phyloP scores from a whole-genome alignment of 2,329 filamentous ascomycete genomes.

The Dothistroma septosporum region DNA sequence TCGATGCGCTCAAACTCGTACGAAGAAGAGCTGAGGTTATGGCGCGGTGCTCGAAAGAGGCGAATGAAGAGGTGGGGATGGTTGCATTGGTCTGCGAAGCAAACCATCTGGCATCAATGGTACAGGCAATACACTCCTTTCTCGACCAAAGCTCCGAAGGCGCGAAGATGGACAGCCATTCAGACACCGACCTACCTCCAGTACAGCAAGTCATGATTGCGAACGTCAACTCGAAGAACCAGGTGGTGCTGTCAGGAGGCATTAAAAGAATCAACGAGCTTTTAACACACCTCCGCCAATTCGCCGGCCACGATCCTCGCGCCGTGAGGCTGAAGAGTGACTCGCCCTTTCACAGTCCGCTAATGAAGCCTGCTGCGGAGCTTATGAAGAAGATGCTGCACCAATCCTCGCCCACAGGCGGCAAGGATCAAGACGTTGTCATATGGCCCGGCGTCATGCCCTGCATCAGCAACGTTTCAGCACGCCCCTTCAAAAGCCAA shows the following conservation, averaged over 20 bases:
- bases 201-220: constrained; percentile 86
- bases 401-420: constrained; percentile 47
- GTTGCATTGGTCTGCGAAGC: constrained; percentile 86
- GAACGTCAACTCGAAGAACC: constrained; percentile 93
- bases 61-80: constrained; percentile 81
- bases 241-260: constrained; percentile 88
- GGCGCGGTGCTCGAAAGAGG: constrained; percentile 67
- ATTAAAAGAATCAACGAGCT: constrained; percentile 77
- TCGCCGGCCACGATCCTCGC: constrained; percentile 84
- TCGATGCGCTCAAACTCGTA: constrained; percentile 73
- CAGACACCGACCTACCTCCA: constrained; percentile 61
- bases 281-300: constrained; percentile 79
- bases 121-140: constrained; percentile 74
- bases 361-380: constrained; percentile 80
- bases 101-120: constrained; percentile 64
- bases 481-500: constrained; percentile 68
- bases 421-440: constrained; percentile 61
- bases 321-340: constrained; percentile 83
- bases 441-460: constrained; percentile 70
- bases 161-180: constrained; percentile 59
- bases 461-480: constrained; percentile 83
- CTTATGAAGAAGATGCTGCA: constrained; percentile 68
- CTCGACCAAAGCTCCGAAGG: constrained; percentile 64
- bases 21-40: constrained; percentile 75
- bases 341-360: constrained; percentile 83